Base-by-base conservation (phyloP, 345 rosid genomes). In the Brassica carinata region DNA sequence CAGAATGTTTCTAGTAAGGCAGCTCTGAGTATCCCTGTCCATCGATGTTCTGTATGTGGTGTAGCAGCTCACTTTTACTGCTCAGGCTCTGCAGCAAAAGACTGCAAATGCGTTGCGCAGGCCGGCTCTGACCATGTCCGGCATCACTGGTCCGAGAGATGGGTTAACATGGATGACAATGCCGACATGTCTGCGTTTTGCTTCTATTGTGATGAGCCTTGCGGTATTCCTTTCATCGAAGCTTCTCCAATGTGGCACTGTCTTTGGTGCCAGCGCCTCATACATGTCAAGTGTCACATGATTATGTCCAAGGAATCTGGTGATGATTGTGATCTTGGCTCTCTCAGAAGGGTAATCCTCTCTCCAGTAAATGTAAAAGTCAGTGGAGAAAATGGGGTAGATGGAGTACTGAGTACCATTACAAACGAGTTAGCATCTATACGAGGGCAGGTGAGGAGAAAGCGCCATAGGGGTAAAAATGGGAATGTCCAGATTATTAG, bases 61-160 rank as follows among this genome's bases (percentile, higher is more conserved):
- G 93, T 86, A 6, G 88, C 89, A 3, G 91, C 93, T 85, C 93
- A 89, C 78, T 86, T 77, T 51, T 84, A 78, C 77, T 89, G 93
- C 74, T 89, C 93, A 13, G 84, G 74, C 71, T 81, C 82, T 18
- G 91, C 93, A 0, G 81, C 90, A 0, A 88, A 84, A 72, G 91
- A 88, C 66, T 89, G 93, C 77, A 89, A 87, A 80, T 89, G 93
- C 75, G 87, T 86, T 64, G 90, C 90, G 5, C 93, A 89, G 81
- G 85, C 88, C 5, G 89, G 87, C 45, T 84, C 80, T 75, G 84
- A 79, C 76, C 85, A 81, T 74, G 87, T 89, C 48, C 82, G 79
- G n/a, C 93, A 89, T 75, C 93, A 89, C 78, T 89, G 93, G 93
- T 85, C 91, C 0, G 93, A 89, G 78, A 82, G 89, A 76, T 89